Evolutionary conservation across 306 rosid species (phyloP).

Genomic region (Boehmeria nivea): DNA sequence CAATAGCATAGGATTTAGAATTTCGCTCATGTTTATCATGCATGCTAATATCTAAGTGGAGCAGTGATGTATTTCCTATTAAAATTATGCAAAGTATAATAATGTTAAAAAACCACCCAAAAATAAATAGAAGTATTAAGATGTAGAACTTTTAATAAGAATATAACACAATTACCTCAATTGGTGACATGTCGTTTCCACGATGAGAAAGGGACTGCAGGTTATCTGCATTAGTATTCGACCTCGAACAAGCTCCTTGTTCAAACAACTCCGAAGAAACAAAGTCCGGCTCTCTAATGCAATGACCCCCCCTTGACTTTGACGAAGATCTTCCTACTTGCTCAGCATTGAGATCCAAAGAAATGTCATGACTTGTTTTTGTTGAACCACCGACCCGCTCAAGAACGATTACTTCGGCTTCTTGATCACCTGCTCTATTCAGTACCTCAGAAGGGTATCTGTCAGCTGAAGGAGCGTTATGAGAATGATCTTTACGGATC

Average conservation of each 20-base stretch:
- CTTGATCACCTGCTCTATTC: constrained; percentile 17
- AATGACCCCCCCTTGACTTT: constrained; percentile 11
- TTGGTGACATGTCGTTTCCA: constrained; percentile 39
- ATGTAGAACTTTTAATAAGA: background rate
- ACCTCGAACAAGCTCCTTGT: constrained; percentile 13
- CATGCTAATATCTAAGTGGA: too few relatives aligned
- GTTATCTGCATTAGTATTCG: constrained; percentile 22
- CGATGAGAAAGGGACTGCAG: constrained; percentile 19
- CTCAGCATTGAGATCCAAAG: constrained; percentile 22
- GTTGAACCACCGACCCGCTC: constrained; percentile 17
- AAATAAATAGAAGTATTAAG: background rate
- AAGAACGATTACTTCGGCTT: constrained; percentile 22
- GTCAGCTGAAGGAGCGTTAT: constrained; percentile 22
- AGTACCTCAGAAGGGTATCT: constrained; percentile 24
- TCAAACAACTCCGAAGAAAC: constrained; percentile 20
- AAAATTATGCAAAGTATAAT: background rate
- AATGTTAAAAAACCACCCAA: background rate
- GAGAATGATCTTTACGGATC: constrained; percentile 34
- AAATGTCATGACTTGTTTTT: too few relatives aligned
- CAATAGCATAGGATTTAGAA: too few relatives aligned
- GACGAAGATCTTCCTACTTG: constrained; percentile 20
- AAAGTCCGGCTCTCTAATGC: constrained; percentile 26
- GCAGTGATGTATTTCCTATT: background rate
- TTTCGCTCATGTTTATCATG: too few relatives aligned
- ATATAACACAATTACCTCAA: constrained; percentile 39